These are phyloP conservation scores for Vanderwaltozyma polyspora DNA, from an alignment of 805 yeast species.

Conservation along the genomic window DNA sequence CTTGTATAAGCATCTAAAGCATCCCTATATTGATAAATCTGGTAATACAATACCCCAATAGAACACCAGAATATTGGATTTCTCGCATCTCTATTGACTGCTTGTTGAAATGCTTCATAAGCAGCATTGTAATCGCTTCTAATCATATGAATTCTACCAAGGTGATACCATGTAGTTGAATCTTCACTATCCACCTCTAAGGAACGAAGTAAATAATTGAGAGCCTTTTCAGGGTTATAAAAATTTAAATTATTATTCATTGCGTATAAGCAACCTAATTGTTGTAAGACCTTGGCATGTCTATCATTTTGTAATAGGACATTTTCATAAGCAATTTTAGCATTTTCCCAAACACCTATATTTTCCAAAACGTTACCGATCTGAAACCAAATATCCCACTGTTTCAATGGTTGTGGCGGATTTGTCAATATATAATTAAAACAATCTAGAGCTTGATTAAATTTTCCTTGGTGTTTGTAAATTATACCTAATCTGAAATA, in stretches of 20 bases:
- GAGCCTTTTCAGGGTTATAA: slow-evolving; percentile 74
- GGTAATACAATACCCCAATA: slow-evolving; percentile 91
- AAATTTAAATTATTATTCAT: slow-evolving; percentile 43
- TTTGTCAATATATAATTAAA: slow-evolving; percentile 81
- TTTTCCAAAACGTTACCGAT: slow-evolving; percentile 93
- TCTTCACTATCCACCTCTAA: slow-evolving; percentile 82
- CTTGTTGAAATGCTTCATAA: slow-evolving; percentile 96
- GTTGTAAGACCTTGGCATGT: slow-evolving; percentile 93
- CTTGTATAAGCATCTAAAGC: slow-evolving; percentile 96
- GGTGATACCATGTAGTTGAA: slow-evolving; percentile 94
- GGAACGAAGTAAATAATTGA: slow-evolving; percentile 72
- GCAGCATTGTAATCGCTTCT: slow-evolving; percentile 92
- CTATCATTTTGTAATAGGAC: slow-evolving; percentile 82
- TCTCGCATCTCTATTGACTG: slow-evolving; percentile 91
- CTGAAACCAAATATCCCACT: slow-evolving; percentile 97
- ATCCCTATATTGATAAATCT: slow-evolving; percentile 90
- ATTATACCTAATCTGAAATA: slow-evolving; percentile 94
- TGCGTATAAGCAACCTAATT: slow-evolving; percentile 88
- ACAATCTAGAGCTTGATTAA: slow-evolving; percentile 82
- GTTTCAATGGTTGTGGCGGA: slow-evolving; percentile 94
- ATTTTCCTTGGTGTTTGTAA: slow-evolving; percentile 86
- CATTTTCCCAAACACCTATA: slow-evolving; percentile 82
- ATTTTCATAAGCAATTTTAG: slow-evolving; percentile 90
- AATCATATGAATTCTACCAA: slow-evolving; percentile 96
- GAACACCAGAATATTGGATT: slow-evolving; percentile 98